These are phyloP conservation scores for Aspergillus uvarum DNA, from an alignment of 2,329 filamentous ascomycete species.

Conservation along the genomic window DNA sequence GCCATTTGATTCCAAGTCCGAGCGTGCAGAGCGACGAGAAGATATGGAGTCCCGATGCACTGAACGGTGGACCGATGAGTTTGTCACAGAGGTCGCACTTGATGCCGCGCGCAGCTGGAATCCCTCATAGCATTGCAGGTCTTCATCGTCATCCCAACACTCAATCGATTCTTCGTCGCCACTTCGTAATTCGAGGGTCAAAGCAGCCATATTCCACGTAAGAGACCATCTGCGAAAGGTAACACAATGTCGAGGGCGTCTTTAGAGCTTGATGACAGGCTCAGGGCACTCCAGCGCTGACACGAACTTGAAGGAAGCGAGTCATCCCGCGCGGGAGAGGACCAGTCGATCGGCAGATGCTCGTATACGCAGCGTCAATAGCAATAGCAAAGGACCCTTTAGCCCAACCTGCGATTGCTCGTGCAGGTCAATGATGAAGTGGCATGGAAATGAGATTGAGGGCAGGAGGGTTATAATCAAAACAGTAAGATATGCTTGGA, in stretches of 20 bases:
- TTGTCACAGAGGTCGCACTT: conserved; percentile 46
- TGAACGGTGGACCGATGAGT: conserved; percentile 43
- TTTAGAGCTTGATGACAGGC: conserved; percentile 15
- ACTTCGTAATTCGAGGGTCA: conserved; percentile 34
- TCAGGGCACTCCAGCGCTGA: conserved; percentile 25
- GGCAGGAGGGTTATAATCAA: neutral
- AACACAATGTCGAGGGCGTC: neutral
- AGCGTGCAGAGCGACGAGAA: conserved; percentile 77
- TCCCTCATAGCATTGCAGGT: conserved; percentile 49
- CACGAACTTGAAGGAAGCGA: conserved; percentile 20
- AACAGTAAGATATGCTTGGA: neutral
- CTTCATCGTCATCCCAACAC: conserved; percentile 52
- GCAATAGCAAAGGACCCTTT: neutral
- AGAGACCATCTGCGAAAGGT: neutral
- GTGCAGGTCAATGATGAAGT: neutral
- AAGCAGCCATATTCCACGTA: conserved; percentile 37
- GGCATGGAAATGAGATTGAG: neutral
- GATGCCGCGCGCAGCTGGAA: conserved; percentile 48
- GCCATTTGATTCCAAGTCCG: conserved; percentile 72
- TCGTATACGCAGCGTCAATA: neutral
- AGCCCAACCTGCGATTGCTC: neutral
- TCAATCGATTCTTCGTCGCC: conserved; percentile 43
- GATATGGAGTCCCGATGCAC: conserved; percentile 73
- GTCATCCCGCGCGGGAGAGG: conserved; percentile 28
- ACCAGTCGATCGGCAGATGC: neutral